Conservation (phyloP, 2,329 filamentous ascomycete species). For the Lasiodiplodia citricola region DNA sequence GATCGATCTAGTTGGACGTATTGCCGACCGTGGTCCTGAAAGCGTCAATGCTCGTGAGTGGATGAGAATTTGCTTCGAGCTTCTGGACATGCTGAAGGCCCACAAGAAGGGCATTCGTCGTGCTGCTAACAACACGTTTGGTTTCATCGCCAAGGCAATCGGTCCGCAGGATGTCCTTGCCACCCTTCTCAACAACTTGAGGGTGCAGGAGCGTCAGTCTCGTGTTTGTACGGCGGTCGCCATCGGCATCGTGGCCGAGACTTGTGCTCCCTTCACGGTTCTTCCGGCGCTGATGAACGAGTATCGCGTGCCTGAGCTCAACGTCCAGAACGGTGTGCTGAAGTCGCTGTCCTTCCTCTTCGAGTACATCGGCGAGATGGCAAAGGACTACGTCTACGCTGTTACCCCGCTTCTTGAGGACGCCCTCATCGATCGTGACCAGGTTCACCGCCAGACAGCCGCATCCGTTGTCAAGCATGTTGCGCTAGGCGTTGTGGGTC, state of each 20-base stretch:
- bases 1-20: conserved; percentile 96
- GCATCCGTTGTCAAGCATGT: conserved; percentile 98
- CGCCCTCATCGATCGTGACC: conserved; percentile 94
- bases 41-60: conserved; percentile 96
- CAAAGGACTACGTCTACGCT: conserved; percentile 98
- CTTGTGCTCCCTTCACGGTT: conserved; percentile 96
- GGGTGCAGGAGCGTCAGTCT: conserved; percentile 96
- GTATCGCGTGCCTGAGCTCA: conserved; percentile 96
- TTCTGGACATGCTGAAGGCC: conserved; percentile 98
- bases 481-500: conserved; percentile 92
- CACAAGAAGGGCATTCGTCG: conserved; percentile 99
- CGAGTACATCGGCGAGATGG: conserved; percentile 99
- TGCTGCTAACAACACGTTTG: conserved; percentile 98
- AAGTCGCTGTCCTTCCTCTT: conserved; percentile 97
- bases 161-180: conserved; percentile 96
- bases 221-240: conserved; percentile 98
- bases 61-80: conserved; percentile 99
- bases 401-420: conserved; percentile 95
- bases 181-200: conserved; percentile 92
- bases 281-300: conserved; percentile 99
- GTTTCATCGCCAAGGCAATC: conserved; percentile 99
- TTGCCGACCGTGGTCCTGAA: conserved; percentile 94
- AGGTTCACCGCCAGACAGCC: conserved; percentile 96
- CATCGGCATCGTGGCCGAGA: conserved; percentile 98
- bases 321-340: conserved; percentile 97